Evolutionary conservation across 371 early-diverging fungal species (phyloP).

Genomic region (Zopfochytrium polystomum): DNA sequence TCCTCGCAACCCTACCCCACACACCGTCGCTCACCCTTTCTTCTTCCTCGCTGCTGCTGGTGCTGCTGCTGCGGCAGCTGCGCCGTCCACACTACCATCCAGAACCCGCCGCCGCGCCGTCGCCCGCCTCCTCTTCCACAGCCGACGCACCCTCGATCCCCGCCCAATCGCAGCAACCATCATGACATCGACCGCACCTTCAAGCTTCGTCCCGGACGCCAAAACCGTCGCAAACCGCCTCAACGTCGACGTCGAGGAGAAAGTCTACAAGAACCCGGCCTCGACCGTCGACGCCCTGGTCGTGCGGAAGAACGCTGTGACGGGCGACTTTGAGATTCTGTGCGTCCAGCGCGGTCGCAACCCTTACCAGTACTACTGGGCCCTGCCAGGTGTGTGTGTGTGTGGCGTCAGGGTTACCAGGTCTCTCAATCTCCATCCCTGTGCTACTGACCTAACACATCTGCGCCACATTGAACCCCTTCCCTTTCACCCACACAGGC

Average conservation of each 20-base stretch:
- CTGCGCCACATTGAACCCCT: neutral
- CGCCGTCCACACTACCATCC: no score
- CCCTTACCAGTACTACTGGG: constrained; percentile 17
- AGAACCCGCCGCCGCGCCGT: no score
- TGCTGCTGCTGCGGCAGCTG: no score
- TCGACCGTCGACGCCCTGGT: constrained; percentile 15
- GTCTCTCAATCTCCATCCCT: neutral
- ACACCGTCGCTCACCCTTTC: no score
- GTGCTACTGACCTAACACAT: neutral
- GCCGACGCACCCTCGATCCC: no score
- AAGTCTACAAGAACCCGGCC: constrained; percentile 16
- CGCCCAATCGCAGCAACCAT: no score
- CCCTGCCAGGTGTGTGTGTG: constrained; percentile 11
- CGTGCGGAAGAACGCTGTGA: constrained; percentile 4
- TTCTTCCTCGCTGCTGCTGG: no score
- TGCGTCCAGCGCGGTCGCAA: constrained; percentile 14
- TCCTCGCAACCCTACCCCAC: no score
- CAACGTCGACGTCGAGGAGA: constrained; percentile 14
- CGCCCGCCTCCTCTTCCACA: no score
- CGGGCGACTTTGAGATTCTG: constrained; percentile 10
- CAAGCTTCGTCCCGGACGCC: no score
- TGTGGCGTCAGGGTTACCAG: neutral
- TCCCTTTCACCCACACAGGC: constrained; percentile 1
- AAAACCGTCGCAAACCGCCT: constrained; percentile 9
- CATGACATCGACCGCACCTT: no score